phyloP scores from a whole-genome alignment of 805 yeast genomes.

The fission yeast (Schizosaccharomyces pombe) region DNA sequence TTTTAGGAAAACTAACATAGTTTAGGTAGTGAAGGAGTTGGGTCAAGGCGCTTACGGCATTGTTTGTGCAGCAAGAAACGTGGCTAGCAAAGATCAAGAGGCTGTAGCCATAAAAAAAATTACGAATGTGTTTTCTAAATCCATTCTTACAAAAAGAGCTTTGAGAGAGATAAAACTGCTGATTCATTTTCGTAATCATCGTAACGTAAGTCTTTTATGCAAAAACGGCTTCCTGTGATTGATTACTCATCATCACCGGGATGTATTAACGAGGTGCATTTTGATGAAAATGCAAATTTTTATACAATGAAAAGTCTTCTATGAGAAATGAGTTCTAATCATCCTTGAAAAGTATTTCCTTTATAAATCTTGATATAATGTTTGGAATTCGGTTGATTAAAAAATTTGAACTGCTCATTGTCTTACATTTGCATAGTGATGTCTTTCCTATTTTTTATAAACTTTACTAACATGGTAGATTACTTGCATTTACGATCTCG shows the following conservation, averaged over 20 bases:
- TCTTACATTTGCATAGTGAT: too few species aligned
- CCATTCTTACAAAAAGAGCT: constrained; percentile 76
- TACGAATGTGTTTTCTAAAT: constrained; percentile 78
- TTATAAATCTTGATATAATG: too few species aligned
- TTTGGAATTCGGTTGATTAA: too few species aligned
- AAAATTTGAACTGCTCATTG: too few species aligned
- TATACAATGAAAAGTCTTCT: too few species aligned
- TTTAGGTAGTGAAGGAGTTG: constrained; percentile 57
- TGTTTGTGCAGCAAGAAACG: constrained; percentile 77
- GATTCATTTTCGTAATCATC: constrained; percentile 70
- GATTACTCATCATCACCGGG: too few species aligned
- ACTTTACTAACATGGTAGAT: constrained; percentile 20
- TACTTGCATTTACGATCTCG: constrained; percentile 84
- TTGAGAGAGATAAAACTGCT: constrained; percentile 71
- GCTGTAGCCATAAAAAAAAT: constrained; percentile 88
- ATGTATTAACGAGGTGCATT: too few species aligned
- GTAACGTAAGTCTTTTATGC: constrained; percentile 23
- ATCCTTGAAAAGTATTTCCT: too few species aligned
- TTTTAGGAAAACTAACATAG: not conserved
- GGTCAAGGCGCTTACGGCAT: constrained; percentile 98
- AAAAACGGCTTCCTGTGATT: not conserved
- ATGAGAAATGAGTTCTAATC: too few species aligned
- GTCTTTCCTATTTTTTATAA: not conserved
- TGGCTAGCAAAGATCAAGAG: constrained; percentile 10
- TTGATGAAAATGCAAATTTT: too few species aligned